Percentiles rank a stretch among this genome's conserved stretches.
Evolutionary conservation across 2,329 filamentous ascomycete genomes (phyloP).

Genomic region (Fusarium succisae): DNA sequence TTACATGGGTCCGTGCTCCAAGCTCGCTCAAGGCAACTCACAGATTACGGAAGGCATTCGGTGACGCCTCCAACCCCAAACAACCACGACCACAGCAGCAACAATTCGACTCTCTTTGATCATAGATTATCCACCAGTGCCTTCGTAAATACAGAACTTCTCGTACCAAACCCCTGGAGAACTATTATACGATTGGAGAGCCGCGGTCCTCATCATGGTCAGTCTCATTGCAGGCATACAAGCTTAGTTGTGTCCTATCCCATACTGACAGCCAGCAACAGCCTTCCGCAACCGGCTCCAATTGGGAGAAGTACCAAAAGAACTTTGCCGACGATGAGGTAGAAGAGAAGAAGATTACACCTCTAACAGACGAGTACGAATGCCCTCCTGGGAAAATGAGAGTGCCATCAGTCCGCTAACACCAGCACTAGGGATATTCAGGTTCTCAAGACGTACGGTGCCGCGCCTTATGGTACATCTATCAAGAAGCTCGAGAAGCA

Average conservation of each 20-base stretch:
- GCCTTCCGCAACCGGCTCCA: conserved; percentile 92
- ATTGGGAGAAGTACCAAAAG: conserved; percentile 99
- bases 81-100: conserved; percentile 36
- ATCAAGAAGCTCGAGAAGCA: conserved; percentile 98
- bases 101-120: conserved; percentile 16
- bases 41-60: conserved; percentile 53
- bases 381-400: background rate
- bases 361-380: conserved; percentile 91
- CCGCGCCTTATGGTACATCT: conserved; percentile 91
- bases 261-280: conserved; percentile 54
- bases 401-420: conserved; percentile 36
- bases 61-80: conserved; percentile 47
- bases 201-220: conserved; percentile 55
- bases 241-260: conserved; percentile 8
- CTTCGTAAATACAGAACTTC: background rate
- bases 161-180: background rate
- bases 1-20: conserved; percentile 44
- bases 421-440: conserved; percentile 83
- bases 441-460: conserved; percentile 98
- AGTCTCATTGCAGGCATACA: conserved; percentile 32
- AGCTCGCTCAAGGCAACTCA: conserved; percentile 54
- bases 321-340: conserved; percentile 95
- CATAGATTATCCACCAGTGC: conserved; percentile 9
- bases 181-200: conserved; percentile 16
- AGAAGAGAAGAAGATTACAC: conserved; percentile 99